phyloP scores from a whole-genome alignment of 1,284 basidiomycete genomes.

The Ganoderma lingzhi region DNA sequence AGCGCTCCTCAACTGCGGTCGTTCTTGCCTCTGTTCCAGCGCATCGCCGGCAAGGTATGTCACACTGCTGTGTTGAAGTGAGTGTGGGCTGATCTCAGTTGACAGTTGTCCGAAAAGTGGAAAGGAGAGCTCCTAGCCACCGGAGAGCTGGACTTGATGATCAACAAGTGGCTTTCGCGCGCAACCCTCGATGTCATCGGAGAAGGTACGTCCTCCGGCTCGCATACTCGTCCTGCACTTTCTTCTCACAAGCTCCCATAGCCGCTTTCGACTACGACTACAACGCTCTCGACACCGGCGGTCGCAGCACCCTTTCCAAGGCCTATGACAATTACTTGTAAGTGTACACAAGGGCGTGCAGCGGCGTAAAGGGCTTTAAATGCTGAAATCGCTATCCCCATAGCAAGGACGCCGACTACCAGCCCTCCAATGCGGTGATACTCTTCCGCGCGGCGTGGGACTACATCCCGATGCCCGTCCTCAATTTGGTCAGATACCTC shows the following conservation, averaged over 20 bases:
- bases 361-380: neutral
- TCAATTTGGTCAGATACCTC: conserved; percentile 37
- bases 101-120: conserved; percentile 33
- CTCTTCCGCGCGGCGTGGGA: conserved; percentile 38
- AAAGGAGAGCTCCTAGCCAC: conserved; percentile 23
- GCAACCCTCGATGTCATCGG: conserved; percentile 44
- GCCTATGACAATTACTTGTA: conserved; percentile 44
- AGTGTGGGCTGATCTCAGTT: neutral
- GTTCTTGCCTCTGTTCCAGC: conserved; percentile 36
- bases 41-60: conserved; percentile 29
- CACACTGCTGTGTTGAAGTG: neutral
- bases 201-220: conserved; percentile 31
- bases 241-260: conserved; percentile 6
- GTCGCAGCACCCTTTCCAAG: conserved; percentile 34
- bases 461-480: conserved; percentile 35
- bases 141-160: conserved; percentile 17
- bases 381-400: neutral
- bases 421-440: conserved; percentile 30
- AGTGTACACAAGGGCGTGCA: conserved; percentile 16
- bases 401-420: conserved; percentile 28
- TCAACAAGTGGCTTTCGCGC: conserved; percentile 38
- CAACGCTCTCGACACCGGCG: conserved; percentile 36
- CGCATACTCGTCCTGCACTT: neutral
- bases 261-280: conserved; percentile 44
- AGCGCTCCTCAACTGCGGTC: conserved; percentile 30